phyloP scores from a whole-genome alignment of 768 basidiomycete genomes.

The Pluteus cervinus region DNA sequence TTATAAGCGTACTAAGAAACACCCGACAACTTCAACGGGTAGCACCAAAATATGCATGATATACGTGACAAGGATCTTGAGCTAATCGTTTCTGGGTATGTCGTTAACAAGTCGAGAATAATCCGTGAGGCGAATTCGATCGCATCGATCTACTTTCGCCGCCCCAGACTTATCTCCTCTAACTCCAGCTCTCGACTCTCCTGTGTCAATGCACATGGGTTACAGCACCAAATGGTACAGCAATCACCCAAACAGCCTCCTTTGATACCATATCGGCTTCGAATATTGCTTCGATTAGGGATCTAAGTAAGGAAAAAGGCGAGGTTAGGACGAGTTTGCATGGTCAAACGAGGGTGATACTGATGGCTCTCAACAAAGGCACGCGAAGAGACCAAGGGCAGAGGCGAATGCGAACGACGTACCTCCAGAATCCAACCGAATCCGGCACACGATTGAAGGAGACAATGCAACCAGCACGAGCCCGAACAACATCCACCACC shows the following conservation, averaged over 20 bases:
- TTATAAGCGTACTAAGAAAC: no score
- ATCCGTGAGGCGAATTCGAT: no score
- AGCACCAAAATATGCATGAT: no score
- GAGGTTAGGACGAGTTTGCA: no score
- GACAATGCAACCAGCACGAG: constrained; percentile 23
- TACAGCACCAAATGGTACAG: constrained; percentile 25
- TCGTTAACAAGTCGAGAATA: no score
- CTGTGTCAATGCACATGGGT: constrained; percentile 35
- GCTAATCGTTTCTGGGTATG: no score
- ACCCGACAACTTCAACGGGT: no score
- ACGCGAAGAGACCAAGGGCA: no score
- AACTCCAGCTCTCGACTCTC: constrained; percentile 32
- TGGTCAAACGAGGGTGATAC: no score
- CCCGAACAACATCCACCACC: constrained; percentile 21
- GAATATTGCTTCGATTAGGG: constrained; percentile 21
- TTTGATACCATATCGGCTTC: constrained; percentile 30
- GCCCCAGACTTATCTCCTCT: constrained; percentile 32
- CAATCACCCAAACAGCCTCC: constrained; percentile 30
- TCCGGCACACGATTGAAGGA: constrained; percentile 14
- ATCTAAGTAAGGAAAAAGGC: constrained; percentile 10
- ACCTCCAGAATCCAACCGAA: constrained; percentile 29
- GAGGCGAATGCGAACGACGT: not conserved
- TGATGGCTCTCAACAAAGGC: not conserved
- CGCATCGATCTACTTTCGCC: no score
- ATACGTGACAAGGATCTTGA: no score